Percentiles rank a stretch among this genome's conserved stretches.
These are phyloP conservation scores for Fomitopsis pinicola DNA, from an alignment of 1,284 basidiomycete genomes.

Conservation along the genomic window DNA sequence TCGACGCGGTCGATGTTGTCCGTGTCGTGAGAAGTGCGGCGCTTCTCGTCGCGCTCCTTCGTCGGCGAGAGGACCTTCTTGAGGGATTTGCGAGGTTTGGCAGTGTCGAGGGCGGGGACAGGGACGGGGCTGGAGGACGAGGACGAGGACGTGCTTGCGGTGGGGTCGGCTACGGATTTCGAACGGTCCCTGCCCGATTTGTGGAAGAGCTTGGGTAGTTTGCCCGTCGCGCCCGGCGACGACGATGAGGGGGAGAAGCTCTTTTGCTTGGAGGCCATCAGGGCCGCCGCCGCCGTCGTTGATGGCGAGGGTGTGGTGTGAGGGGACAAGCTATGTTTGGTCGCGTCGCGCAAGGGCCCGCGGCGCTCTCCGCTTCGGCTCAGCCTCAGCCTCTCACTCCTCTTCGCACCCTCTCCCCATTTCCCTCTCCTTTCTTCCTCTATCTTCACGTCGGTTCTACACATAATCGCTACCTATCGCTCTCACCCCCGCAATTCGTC, in stretches of 20 bases:
- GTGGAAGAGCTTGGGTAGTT: slow-evolving; percentile 64
- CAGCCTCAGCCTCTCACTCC: background rate
- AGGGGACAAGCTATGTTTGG: slow-evolving; percentile 2
- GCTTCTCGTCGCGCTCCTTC: slow-evolving; percentile 24
- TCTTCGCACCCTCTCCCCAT: background rate
- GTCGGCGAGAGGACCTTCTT: slow-evolving; percentile 21
- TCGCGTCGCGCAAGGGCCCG: slow-evolving; percentile 1
- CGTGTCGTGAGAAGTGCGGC: slow-evolving; percentile 27
- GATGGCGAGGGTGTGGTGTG: slow-evolving; percentile 11
- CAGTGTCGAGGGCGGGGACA: slow-evolving; percentile 12
- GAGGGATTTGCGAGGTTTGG: slow-evolving; percentile 20
- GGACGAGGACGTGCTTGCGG: slow-evolving; percentile 36
- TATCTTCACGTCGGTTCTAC: background rate
- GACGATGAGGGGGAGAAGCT: slow-evolving; percentile 28
- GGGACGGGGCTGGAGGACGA: slow-evolving; percentile 22
- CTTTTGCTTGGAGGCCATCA: slow-evolving; percentile 27
- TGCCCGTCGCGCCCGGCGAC: slow-evolving; percentile 37
- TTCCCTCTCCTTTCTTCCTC: background rate
- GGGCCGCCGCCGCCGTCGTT: slow-evolving; percentile 21
- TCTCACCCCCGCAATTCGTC: background rate
- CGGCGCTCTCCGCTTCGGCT: background rate
- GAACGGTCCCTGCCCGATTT: slow-evolving; percentile 58
- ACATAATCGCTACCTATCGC: background rate
- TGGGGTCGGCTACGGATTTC: slow-evolving; percentile 48
- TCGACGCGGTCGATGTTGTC: slow-evolving; percentile 26